Conservation (phyloP, 1,284 basidiomycete genomes). For the Calocybe gambosa region DNA sequence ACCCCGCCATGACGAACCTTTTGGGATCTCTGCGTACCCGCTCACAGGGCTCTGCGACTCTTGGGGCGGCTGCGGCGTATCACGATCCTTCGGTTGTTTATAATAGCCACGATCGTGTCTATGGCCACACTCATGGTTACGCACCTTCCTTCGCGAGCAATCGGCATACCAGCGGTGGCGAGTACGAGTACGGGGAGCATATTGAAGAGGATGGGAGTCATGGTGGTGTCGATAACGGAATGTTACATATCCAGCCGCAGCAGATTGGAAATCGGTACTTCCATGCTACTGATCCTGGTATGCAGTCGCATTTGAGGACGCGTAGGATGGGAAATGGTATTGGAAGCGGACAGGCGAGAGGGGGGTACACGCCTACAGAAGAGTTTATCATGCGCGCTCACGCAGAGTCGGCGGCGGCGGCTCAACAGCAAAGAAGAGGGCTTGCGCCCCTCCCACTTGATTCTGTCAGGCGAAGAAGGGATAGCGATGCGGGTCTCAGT, state of each 20-base stretch:
- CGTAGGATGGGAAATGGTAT: background rate
- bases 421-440: conserved; percentile 17
- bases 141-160: background rate
- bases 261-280: background rate
- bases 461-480: conserved; percentile 17
- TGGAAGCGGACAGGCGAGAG: conserved; percentile 22
- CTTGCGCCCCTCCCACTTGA: conserved; percentile 29
- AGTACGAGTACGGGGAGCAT: no score
- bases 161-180: background rate
- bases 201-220: background rate
- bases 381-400: conserved; percentile 62
- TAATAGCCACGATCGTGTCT: background rate
- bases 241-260: background rate
- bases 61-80: background rate
- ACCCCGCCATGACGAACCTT: conserved; percentile 34
- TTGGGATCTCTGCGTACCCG: conserved; percentile 29
- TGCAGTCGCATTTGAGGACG: background rate
- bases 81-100: background rate
- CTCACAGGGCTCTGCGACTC: no score
- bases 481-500: conserved; percentile 19
- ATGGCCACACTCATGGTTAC: background rate
- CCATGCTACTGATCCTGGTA: background rate
- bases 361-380: conserved; percentile 60
- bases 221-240: background rate
- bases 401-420: conserved; percentile 23